phyloP scores from a whole-genome alignment of 2,329 filamentous ascomycete genomes.

The Emmonsiellopsis sp. region DNA sequence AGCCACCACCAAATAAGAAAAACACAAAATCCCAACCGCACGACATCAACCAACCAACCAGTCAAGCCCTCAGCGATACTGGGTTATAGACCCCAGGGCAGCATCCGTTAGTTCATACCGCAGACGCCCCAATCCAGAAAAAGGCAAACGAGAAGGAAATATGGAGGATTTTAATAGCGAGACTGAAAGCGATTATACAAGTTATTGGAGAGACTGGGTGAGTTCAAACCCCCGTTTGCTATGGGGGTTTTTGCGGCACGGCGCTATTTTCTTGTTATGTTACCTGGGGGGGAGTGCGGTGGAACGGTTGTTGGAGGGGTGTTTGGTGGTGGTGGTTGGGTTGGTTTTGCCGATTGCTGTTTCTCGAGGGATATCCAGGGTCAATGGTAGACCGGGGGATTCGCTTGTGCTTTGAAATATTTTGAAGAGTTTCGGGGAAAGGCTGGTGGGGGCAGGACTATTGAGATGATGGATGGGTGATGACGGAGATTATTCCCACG shows the following conservation, averaged over 20 bases:
- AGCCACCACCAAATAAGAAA: neutral
- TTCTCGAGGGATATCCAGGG: no score
- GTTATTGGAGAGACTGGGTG: slow-evolving; percentile 99
- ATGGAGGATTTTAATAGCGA: slow-evolving; percentile 98
- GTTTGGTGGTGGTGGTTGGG: no score
- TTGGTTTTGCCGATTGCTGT: neutral
- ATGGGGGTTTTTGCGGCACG: slow-evolving; percentile 7
- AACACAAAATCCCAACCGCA: neutral
- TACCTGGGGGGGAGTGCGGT: neutral
- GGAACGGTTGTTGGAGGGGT: neutral
- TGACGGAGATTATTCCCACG: no score
- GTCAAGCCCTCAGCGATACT: neutral
- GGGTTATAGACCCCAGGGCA: neutral
- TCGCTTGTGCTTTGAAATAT: no score
- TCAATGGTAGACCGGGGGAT: no score
- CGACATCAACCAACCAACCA: no score
- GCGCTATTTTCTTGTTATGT: neutral
- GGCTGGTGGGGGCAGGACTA: no score
- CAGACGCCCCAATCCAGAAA: neutral
- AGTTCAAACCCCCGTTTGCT: slow-evolving; percentile 26
- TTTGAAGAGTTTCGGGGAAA: no score
- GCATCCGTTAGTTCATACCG: neutral
- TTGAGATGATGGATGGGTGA: no score
- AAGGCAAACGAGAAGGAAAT: slow-evolving; percentile 12
- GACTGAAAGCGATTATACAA: slow-evolving; percentile 97